phyloP scores from a whole-genome alignment of 73 alveolate species.

The Tetrahymena malaccensis region DNA sequence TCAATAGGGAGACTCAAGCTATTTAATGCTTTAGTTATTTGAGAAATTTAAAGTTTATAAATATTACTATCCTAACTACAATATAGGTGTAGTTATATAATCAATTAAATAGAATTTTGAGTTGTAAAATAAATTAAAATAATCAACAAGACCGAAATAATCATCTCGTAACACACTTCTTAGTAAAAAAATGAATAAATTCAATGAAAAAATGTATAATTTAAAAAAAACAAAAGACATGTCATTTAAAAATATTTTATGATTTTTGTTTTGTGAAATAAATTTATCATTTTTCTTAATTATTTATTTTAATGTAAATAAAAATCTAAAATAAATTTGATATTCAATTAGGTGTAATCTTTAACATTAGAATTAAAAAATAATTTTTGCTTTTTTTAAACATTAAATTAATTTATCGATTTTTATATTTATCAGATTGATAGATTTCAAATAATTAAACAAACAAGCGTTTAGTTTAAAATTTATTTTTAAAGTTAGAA shows the following conservation, averaged over 20 bases:
- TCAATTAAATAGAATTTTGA: background rate
- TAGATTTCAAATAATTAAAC: too few relatives aligned
- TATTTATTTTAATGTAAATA: too few relatives aligned
- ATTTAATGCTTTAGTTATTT: background rate
- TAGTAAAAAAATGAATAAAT: background rate
- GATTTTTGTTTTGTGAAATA: too few relatives aligned
- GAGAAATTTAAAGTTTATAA: background rate
- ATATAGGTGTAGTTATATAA: background rate
- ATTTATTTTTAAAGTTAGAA: too few relatives aligned
- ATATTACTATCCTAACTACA: background rate
- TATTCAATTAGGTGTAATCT: too few relatives aligned
- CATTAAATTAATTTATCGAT: too few relatives aligned
- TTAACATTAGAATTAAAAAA: too few relatives aligned
- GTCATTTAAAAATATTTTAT: background rate
- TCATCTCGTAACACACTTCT: background rate
- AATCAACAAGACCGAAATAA: background rate
- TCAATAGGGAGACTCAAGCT: background rate
- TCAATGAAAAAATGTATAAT: background rate
- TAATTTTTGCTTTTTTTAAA: too few relatives aligned
- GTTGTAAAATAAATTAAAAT: background rate
- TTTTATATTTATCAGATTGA: too few relatives aligned
- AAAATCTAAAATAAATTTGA: too few relatives aligned
- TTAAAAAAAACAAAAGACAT: background rate
- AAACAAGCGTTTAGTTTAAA: too few relatives aligned
- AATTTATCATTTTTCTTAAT: too few relatives aligned